phyloP scores from a whole-genome alignment of 768 basidiomycete genomes.

The Russula abietina region DNA sequence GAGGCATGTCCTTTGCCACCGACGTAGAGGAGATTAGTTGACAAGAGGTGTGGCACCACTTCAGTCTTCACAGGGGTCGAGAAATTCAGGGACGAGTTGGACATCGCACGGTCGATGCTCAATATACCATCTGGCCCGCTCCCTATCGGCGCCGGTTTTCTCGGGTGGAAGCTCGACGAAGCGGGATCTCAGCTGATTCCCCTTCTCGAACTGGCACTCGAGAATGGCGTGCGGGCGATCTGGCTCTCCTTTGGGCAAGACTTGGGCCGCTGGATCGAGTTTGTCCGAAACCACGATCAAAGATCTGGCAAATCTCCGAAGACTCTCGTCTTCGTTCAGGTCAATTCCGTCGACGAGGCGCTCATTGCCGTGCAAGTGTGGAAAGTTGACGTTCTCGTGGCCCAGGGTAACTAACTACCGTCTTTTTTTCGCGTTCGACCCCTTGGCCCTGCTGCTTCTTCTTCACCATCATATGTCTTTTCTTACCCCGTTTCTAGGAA shows the following conservation, averaged over 20 bases:
- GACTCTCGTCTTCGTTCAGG: conserved; percentile 58
- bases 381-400: conserved; percentile 69
- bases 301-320: conserved; percentile 35
- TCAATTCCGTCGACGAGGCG: conserved; percentile 57
- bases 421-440: not conserved
- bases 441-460: not conserved
- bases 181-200: conserved; percentile 34
- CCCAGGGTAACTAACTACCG: conserved; percentile 50
- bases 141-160: conserved; percentile 69
- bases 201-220: conserved; percentile 46
- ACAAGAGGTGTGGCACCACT: not conserved
- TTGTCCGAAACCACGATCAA: conserved; percentile 50
- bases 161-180: conserved; percentile 65
- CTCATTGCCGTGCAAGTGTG: conserved; percentile 54
- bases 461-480: not conserved
- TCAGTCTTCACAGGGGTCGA: conserved; percentile 46
- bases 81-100: conserved; percentile 45
- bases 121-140: conserved; percentile 30
- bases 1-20: conserved; percentile 5
- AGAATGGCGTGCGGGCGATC: conserved; percentile 53
- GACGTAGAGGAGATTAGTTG: not conserved
- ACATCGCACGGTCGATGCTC: conserved; percentile 45
- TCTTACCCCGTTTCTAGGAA: conserved; percentile 41
- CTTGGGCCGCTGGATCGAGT: conserved; percentile 53
- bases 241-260: conserved; percentile 72